Base-by-base conservation (phyloP, 441 rosid species). In the Jatropha podagrica region DNA sequence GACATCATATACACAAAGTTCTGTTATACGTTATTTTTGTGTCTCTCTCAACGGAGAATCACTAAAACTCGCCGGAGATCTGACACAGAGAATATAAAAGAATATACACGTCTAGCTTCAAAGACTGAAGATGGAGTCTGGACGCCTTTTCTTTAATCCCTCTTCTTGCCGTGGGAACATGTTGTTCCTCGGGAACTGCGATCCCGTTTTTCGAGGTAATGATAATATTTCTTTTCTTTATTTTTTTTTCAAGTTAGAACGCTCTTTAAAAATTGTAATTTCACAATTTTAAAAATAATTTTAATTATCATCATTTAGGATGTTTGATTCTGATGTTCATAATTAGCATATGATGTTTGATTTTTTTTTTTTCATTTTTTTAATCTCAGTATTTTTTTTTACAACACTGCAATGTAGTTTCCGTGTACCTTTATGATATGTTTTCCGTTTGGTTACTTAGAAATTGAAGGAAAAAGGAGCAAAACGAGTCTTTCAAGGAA, bases 111-210 rank as follows among this genome's bases (percentile, higher is more conserved):
- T 64, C 55, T 20, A 49, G 32, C 27, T 67, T 42, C 13, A 4
- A 12, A 18, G 20, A 41, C 9, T 13, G 52, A 38, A 44, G 78
- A 91, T 90, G 95, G 97, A 95, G 75, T 78, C 93, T 13, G 85
- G 93, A 68, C 85, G 92, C 42, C 85, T 93, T 74, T 82, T 85
- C 77, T 90, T 92, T 80, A 83, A 89, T 81, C 87, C 88, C 40
- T 86, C 96, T 40, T 71, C 90, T 44, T 77, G 83, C 78, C 84
- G 84, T 12, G 86, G 91, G 65, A 90, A 86, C 88, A 81, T 90
- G 91, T 75, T 87, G 81, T 88, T 87, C 83, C 89, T 88, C 12
- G 91, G 91, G 10, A 85, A 79, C 64, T 85, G 81, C 67, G 87
- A 84, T 77, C 79, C 88, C 63, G 23, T 80, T 68, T 81, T 85